phyloP scores from a whole-genome alignment of 768 basidiomycete species.

The Russula foetens region DNA sequence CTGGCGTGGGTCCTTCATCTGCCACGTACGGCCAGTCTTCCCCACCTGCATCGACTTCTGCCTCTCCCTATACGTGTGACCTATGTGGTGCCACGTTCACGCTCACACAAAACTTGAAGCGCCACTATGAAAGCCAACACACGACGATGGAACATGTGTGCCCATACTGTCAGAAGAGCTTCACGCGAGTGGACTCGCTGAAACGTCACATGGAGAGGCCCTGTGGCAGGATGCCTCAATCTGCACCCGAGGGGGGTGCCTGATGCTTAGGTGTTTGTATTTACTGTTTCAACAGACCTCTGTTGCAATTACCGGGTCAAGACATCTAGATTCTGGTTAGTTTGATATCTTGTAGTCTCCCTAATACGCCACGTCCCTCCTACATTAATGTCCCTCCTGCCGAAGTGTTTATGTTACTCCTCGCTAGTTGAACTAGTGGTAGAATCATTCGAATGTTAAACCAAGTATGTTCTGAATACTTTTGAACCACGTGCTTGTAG shows the following conservation, averaged over 20 bases:
- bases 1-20: conserved; percentile 6
- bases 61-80: conserved; percentile 64
- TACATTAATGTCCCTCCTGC: no score
- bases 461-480: no score
- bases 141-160: conserved; percentile 59
- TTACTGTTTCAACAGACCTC: no score
- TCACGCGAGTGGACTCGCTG: conserved; percentile 70
- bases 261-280: no score
- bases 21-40: conserved; percentile 20
- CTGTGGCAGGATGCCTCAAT: conserved; percentile 43
- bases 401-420: no score
- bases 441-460: no score
- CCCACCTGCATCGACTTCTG: conserved; percentile 30
- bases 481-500: no score
- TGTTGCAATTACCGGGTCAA: no score
- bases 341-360: no score
- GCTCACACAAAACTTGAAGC: conserved; percentile 72
- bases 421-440: no score
- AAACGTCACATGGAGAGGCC: conserved; percentile 81
- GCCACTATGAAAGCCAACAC: conserved; percentile 75
- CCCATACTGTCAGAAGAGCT: conserved; percentile 66
- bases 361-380: no score
- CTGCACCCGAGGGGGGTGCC: neutral
- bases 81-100: conserved; percentile 75
- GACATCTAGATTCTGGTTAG: no score